Base-by-base conservation (phyloP, 768 basidiomycete genomes). In the Calocybe cyanea region DNA sequence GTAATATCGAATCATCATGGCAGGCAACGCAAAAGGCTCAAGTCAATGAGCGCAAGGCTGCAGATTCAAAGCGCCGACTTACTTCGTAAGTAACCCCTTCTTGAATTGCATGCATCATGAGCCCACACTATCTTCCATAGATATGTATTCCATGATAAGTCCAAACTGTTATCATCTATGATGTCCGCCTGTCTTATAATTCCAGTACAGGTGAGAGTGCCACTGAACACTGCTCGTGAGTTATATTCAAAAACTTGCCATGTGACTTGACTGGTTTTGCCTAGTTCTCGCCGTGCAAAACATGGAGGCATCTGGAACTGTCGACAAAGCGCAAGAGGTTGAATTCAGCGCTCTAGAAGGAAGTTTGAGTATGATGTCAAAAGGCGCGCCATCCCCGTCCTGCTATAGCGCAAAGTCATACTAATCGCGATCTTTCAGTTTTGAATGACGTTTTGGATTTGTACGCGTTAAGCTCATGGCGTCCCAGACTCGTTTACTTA, bases 271-370 rank as follows among this genome's bases (percentile, higher is more conserved):
- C 48, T 41, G 37, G 19, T 21, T 41, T 33, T 35, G 40, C 46
- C 13, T 38, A 74, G 72, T 93, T 11, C 71, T 95, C 39, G 91
- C 93, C 1, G 86, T 94, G 14, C 93, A 96, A 67, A 95, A 97
- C 58, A 83, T 95, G 77, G 84, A 87, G 50, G 90, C 88, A 1
- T 80, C 81, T 1, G 80, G 85, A 7, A 76, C 78, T 1, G 77
- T 95, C 36, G 74, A 77, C 2, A 81, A 78, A 52, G 80, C 84
- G 30, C 85, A 92, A 57, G 83, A 87, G 50, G 81, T 94, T 46
- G 92, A 96, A 69, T 92, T 93, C 58, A 83, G 81, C 56, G 93
- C 89, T 5, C 73, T 93, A 14, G 81, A 82, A 55, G 87, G 87
- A 1, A 87, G 84, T 56, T 65, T 93, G 40, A 83, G 79, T 46